phyloP scores from a whole-genome alignment of 768 basidiomycete genomes.

The Boletus barrowsii region DNA sequence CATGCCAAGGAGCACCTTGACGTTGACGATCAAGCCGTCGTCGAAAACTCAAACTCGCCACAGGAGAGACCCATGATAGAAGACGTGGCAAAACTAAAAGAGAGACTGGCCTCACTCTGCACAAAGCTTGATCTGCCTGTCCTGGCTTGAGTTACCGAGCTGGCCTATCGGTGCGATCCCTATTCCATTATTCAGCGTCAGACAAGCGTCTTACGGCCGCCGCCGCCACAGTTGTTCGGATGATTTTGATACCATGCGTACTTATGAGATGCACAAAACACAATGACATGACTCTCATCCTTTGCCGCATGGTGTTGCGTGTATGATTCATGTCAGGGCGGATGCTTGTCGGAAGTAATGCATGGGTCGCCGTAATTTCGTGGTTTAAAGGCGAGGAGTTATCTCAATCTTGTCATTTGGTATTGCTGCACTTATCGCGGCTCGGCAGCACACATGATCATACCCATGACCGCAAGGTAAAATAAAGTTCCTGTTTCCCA shows the following conservation, averaged over 20 bases:
- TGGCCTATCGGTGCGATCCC: background rate
- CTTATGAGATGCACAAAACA: background rate
- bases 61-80: constrained; percentile 35
- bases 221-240: background rate
- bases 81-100: constrained; percentile 40
- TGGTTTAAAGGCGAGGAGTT: background rate
- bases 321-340: background rate
- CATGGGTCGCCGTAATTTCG: background rate
- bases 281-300: background rate
- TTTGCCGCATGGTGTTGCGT: constrained; percentile 1
- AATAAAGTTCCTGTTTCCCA: background rate
- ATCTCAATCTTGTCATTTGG: background rate
- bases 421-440: background rate
- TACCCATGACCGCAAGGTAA: constrained; percentile 1
- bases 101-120: constrained; percentile 33
- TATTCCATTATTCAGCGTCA: background rate
- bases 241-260: background rate
- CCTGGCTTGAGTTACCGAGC: background rate
- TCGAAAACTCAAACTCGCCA: constrained; percentile 39
- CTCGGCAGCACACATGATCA: background rate
- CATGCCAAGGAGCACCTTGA: constrained; percentile 71
- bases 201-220: background rate
- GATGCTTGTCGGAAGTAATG: background rate
- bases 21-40: constrained; percentile 26
- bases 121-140: constrained; percentile 32